Conservation (phyloP, 352 stramenopile genomes). For the Pythium chondricola region DNA sequence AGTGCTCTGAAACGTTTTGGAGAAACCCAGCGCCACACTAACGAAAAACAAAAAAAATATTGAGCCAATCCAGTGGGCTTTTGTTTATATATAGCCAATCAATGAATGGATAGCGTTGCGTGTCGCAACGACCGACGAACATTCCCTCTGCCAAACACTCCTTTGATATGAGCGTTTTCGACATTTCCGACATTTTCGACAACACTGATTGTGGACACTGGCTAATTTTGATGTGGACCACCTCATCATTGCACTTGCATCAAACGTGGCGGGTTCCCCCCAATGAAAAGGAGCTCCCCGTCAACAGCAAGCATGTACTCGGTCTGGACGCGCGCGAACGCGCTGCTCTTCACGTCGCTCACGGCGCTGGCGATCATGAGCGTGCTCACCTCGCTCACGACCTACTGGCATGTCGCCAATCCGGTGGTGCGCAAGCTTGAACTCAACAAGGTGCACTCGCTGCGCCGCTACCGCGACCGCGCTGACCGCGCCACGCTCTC, state of each 20-base stretch:
- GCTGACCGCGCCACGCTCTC: conserved; percentile 75
- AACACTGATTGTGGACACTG: neutral
- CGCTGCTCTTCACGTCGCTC: conserved; percentile 78
- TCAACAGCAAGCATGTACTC: conserved; percentile 56
- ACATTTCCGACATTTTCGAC: neutral
- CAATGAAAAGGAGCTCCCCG: neutral
- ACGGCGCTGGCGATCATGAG: conserved; percentile 70
- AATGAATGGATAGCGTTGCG: neutral
- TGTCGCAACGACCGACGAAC: neutral
- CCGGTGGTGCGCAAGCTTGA: conserved; percentile 57
- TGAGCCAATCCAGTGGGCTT: neutral
- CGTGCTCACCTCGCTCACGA: conserved; percentile 66
- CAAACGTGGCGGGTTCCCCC: neutral
- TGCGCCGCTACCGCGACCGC: conserved; percentile 79
- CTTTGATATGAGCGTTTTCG: neutral
- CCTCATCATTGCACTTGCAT: neutral
- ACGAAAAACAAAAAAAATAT: neutral
- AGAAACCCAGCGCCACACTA: neutral
- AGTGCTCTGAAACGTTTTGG: neutral
- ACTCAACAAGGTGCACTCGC: conserved; percentile 65
- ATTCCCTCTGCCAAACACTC: neutral
- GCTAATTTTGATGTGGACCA: conserved; percentile 1
- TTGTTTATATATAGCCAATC: conserved; percentile 1
- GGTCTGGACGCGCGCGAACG: conserved; percentile 80
- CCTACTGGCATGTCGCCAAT: conserved; percentile 48